phyloP scores from a whole-genome alignment of 495 filamentous ascomycete species.

The Gamarada debralockiae region DNA sequence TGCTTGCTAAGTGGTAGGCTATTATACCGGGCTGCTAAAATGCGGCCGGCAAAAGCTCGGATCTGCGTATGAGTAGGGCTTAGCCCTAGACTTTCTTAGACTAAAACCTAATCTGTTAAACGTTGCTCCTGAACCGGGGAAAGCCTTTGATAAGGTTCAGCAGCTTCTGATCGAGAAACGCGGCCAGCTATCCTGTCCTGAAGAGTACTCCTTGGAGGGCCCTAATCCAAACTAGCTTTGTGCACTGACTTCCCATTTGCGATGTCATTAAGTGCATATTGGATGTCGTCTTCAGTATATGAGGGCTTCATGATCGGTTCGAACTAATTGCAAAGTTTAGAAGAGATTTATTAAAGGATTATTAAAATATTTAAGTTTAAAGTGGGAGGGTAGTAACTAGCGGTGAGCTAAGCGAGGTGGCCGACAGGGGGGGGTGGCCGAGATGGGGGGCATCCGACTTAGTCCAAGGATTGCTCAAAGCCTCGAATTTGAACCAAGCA shows the following conservation, averaged over 20 bases:
- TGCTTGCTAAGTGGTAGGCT: background rate
- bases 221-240: background rate
- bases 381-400: background rate
- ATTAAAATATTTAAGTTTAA: background rate
- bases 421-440: background rate
- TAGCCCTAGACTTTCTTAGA: conserved; percentile 1
- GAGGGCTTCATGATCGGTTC: background rate
- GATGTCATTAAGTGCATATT: background rate
- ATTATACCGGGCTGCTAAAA: background rate
- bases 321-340: background rate
- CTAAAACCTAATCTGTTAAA: conserved; percentile 3
- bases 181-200: background rate
- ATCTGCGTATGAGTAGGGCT: conserved; percentile 1
- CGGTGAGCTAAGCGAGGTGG: conserved; percentile 9
- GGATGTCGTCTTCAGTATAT: conserved; percentile 7
- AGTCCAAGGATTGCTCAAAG: no score
- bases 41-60: background rate
- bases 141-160: background rate
- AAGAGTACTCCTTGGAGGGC: background rate
- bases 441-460: background rate
- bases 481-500: conserved; percentile 1
- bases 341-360: background rate
- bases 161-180: background rate
- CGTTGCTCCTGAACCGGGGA: background rate
- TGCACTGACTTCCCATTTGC: background rate